Evolutionary conservation across 2,329 filamentous ascomycete species (phyloP).

Genomic region (Erysiphe neolycopersici): DNA sequence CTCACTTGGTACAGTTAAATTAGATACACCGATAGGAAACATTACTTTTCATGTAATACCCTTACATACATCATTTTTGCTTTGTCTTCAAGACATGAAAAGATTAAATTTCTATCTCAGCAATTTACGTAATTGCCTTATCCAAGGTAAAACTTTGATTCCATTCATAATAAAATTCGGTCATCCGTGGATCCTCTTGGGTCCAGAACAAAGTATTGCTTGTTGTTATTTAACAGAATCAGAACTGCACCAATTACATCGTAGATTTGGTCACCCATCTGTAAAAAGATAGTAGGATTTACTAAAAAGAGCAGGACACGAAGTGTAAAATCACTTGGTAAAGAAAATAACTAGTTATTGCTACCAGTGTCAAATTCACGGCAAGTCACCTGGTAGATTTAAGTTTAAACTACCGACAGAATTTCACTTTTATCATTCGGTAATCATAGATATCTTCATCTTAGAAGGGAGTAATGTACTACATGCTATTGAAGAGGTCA

Average conservation of each 20-base stretch:
- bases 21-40: background rate
- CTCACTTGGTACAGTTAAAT: background rate
- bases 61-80: background rate
- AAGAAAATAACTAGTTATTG: background rate
- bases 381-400: constrained; percentile 4
- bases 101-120: background rate
- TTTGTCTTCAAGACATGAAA: background rate
- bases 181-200: background rate
- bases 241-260: background rate
- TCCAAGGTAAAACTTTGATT: background rate
- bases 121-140: background rate
- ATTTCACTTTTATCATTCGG: background rate
- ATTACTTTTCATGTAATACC: background rate
- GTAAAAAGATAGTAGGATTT: background rate
- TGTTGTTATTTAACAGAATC: background rate
- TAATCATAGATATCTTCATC: constrained; percentile 1
- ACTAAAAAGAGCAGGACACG: background rate
- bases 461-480: background rate
- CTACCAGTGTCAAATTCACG: constrained; percentile 5
- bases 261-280: background rate
- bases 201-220: background rate
- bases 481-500: background rate
- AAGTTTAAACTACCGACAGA: constrained; percentile 1
- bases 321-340: background rate
- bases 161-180: background rate